Base-by-base conservation (phyloP, 192 early-diverging fungal species). In the Coemansia sp. region DNA sequence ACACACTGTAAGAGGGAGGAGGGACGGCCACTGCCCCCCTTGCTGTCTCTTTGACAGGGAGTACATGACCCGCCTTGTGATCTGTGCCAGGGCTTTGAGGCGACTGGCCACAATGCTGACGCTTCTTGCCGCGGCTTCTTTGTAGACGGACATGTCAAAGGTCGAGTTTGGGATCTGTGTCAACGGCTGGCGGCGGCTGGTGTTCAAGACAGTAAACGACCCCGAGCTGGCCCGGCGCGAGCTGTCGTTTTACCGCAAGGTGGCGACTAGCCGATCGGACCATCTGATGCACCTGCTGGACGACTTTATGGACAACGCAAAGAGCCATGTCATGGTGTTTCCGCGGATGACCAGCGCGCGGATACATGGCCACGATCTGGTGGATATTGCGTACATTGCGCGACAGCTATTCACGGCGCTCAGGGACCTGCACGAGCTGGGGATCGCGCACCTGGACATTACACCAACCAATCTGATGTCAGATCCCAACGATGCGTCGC, bases 371-470 rank as follows among this genome's bases (percentile, higher is more conserved):
- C 67, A 64, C 44, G 77, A 65, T 46, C 53, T 85, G 18, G 50
- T 64, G n/a, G 76, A 66, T 11, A 65, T 83, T 40, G 75, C 70
- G 11, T 53, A 67, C 38, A 60, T 75, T n/a, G 44, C 67, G 25
- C 54, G 52, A 21, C 78, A 78, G 49, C 56, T 84, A 37, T 49
- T 82, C 14, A 66, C 71, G 4, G 76, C 79, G 4, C 70, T 88
- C n/a, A 55, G 54, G 10, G 80, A 75, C 19, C 48, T 86, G 23
- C 87, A 89, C 46, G 51, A 41, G 28, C 63, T 77, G 21, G 73
- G 78, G 33, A 80, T 87, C 42, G 78, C 77, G 25, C 87, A 89
- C 53, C 50, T 84, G 41, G 84, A 85, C 58, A 75, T 89, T 22
- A 81, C 80, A 30, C 75, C 79, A 3, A 71, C 81, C 12, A 82